Evolutionary conservation across 2,329 filamentous ascomycete species (phyloP).

Genomic region (Leptographium procerum): DNA sequence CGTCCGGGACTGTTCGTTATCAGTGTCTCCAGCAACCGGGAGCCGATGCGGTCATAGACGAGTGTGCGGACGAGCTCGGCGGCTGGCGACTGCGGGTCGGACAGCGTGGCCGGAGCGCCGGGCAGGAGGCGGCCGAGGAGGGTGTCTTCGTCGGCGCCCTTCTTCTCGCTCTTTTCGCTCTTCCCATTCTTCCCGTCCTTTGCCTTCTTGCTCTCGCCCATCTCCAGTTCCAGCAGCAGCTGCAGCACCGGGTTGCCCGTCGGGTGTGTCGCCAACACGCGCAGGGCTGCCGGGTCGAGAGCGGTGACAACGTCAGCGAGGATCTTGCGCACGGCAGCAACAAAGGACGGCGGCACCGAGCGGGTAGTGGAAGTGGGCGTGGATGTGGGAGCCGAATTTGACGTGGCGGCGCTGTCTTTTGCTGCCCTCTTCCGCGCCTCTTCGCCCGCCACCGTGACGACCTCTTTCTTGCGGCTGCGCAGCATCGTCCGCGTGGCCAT

Average conservation of each 20-base stretch:
- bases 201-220: conserved; percentile 59
- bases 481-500: conserved; percentile 60
- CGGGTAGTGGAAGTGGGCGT: conserved; percentile 16
- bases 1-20: conserved; percentile 73
- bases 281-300: conserved; percentile 68
- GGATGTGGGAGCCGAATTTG: conserved; percentile 22
- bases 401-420: conserved; percentile 30
- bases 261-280: conserved; percentile 75
- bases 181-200: conserved; percentile 25
- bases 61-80: conserved; percentile 72
- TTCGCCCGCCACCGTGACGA: conserved; percentile 50
- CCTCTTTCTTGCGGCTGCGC: conserved; percentile 88
- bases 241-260: conserved; percentile 92
- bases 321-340: conserved; percentile 66
- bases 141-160: conserved; percentile 23
- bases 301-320: conserved; percentile 63
- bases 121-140: conserved; percentile 71
- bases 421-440: conserved; percentile 14
- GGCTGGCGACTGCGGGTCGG: conserved; percentile 61
- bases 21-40: conserved; percentile 78
- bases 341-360: conserved; percentile 69
- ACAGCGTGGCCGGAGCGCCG: conserved; percentile 58
- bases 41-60: conserved; percentile 83
- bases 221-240: conserved; percentile 75
- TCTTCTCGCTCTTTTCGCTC: conserved; percentile 14